Evolutionary conservation across 768 basidiomycete genomes (phyloP), one percentile per base, ranked within the genome.

Genomic region (Suillus ampliporus): DNA sequence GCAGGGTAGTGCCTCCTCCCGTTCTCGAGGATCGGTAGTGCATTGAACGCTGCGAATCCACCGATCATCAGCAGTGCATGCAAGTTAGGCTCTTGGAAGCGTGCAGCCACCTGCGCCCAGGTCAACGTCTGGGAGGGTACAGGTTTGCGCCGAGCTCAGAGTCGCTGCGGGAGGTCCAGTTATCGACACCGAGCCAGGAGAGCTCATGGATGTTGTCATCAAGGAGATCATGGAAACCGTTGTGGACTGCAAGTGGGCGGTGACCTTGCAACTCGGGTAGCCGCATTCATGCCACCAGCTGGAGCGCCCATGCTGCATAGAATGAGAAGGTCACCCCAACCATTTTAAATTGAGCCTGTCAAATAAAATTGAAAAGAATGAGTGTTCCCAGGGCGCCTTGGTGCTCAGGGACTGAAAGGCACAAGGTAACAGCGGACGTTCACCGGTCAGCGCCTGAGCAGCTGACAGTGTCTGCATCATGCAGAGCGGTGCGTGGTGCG

Each of bases 281-380:
- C 97, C 2, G 97, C 96, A 73, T 99, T 99, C 94, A 99, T 98
- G 10, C 97, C 97, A 51, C 97, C 97, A 2, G 97, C 97, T 5
- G 97, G 97, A 1, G 97, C 97, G 57, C 97, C 97, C 71, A 95
- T 89, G 71, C 95, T 97, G 48, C 31, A 58, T 61, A 61, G 40
- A 61, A 14, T 65, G 46, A 60, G 28, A 52, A 6, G n/a, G n/a
- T n/a, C n/a, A n/a, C n/a, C n/a, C n/a, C n/a, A n/a, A n/a, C n/a
- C n/a, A n/a, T n/a, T n/a, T n/a, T n/a, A n/a, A n/a, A n/a, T n/a
- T n/a, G n/a, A n/a, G n/a, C n/a, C n/a, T n/a, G n/a, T n/a, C n/a
- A n/a, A n/a, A n/a, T n/a, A n/a, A 34, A 34, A 34, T 4, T 34
- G 34, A 34, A 34, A 34, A 34, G 8, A 4, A 34, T 4, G 34